These are phyloP conservation scores for Talaromyces sp. DNA, from an alignment of 2,329 filamentous ascomycete genomes.

Conservation along the genomic window DNA sequence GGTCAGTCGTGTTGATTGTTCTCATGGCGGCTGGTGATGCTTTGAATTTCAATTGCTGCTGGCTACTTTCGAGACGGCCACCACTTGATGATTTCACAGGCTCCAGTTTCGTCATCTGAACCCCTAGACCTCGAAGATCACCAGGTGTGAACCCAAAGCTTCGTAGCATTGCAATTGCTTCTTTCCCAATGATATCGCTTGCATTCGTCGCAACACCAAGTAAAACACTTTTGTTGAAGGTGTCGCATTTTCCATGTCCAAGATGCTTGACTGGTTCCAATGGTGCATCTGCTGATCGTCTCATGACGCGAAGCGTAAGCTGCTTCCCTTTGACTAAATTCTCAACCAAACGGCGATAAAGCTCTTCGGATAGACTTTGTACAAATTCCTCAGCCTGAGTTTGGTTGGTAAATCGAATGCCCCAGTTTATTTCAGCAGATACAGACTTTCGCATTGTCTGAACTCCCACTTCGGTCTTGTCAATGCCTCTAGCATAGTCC, in stretches of 20 bases:
- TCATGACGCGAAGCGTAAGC: slow-evolving; percentile 93
- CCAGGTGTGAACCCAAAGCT: slow-evolving; percentile 82
- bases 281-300: slow-evolving; percentile 77
- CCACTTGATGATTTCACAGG: slow-evolving; percentile 59
- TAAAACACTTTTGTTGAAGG: slow-evolving; percentile 79
- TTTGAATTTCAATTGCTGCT: slow-evolving; percentile 73
- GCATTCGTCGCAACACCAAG: slow-evolving; percentile 83
- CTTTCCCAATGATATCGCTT: slow-evolving; percentile 67
- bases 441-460: slow-evolving; percentile 87
- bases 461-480: slow-evolving; percentile 79
- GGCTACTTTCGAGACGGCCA: slow-evolving; percentile 66
- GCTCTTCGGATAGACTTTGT: slow-evolving; percentile 75
- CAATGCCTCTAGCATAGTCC: slow-evolving; percentile 87
- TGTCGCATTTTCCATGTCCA: slow-evolving; percentile 92
- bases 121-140: slow-evolving; percentile 85
- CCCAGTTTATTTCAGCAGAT: slow-evolving; percentile 97
- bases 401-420: slow-evolving; percentile 88
- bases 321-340: slow-evolving; percentile 84
- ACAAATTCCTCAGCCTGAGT: slow-evolving; percentile 93
- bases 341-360: slow-evolving; percentile 74
- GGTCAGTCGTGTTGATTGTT: slow-evolving; percentile 34
- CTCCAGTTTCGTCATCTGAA: slow-evolving; percentile 92
- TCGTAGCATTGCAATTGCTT: slow-evolving; percentile 79
- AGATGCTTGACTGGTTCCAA: slow-evolving; percentile 89
- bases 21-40: slow-evolving; percentile 31